Evolutionary conservation across 2,329 filamentous ascomycete species (phyloP).

Genomic region (Arthrobotrys entomopaga): DNA sequence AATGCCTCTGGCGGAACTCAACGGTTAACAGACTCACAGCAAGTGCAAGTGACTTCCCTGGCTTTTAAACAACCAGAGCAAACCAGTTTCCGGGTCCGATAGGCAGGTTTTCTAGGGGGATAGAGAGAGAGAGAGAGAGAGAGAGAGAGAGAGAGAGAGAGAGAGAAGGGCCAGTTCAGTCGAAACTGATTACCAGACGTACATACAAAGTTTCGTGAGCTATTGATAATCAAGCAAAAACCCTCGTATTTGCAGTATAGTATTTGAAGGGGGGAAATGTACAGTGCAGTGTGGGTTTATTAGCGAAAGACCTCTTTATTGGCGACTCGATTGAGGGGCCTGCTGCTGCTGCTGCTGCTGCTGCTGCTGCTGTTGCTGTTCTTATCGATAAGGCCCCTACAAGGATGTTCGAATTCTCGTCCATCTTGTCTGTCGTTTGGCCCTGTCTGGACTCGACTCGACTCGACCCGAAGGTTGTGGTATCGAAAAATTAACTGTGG

Average conservation of each 20-base stretch:
- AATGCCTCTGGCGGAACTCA: slow-evolving; percentile 12
- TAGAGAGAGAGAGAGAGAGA: neutral
- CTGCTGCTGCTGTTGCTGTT: too few species aligned
- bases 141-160: too few species aligned
- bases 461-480: too few species aligned
- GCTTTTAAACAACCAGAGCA: neutral
- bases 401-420: neutral
- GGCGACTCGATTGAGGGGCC: slow-evolving; percentile 22
- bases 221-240: slow-evolving; percentile 9
- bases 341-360: too few species aligned
- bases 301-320: too few species aligned
- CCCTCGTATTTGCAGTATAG: neutral
- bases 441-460: too few species aligned
- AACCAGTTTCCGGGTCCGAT: slow-evolving; percentile 23
- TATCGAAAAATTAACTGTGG: too few species aligned
- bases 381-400: slow-evolving; percentile 49
- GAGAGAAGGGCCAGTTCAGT: neutral
- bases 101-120: slow-evolving; percentile 8
- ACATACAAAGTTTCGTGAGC: neutral
- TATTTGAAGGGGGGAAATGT: too few species aligned
- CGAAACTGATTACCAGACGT: slow-evolving; percentile 6
- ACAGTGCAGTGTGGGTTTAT: too few species aligned
- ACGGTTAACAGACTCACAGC: slow-evolving; percentile 22
- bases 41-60: slow-evolving; percentile 4
- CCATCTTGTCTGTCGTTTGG: too few species aligned